Conservation (phyloP, 2,329 filamentous ascomycete species). For the Talaromyces sp. region DNA sequence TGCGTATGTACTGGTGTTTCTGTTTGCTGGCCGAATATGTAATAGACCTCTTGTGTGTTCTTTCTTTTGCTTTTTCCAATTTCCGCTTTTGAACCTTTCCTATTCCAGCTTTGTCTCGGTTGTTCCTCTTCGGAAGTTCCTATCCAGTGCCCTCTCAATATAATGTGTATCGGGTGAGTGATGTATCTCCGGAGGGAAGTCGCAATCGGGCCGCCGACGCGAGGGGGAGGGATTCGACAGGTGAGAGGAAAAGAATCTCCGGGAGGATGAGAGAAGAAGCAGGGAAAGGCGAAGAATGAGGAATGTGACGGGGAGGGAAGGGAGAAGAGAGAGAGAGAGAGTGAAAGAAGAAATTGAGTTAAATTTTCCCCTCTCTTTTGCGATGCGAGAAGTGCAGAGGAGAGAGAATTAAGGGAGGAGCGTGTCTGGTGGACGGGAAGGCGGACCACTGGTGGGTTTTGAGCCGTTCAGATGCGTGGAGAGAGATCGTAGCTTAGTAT, state of each 20-base stretch:
- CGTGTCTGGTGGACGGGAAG: constrained; percentile 13
- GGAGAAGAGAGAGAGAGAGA: background rate
- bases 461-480: constrained; percentile 17
- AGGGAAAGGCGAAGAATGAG: constrained; percentile 10
- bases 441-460: constrained; percentile 13
- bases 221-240: background rate
- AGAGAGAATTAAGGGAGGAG: background rate
- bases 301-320: constrained; percentile 11
- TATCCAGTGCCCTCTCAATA: background rate
- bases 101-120: background rate
- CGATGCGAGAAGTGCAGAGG: background rate
- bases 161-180: background rate
- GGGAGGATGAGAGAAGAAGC: background rate
- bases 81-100: background rate
- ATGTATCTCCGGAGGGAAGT: constrained; percentile 3
- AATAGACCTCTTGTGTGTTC: constrained; percentile 2
- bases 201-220: constrained; percentile 4
- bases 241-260: background rate
- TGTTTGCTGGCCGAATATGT: constrained; percentile 5
- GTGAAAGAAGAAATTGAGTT: background rate
- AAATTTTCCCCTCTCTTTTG: background rate
- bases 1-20: background rate
- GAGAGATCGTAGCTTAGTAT: constrained; percentile 18
- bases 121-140: background rate
- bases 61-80: background rate